These are phyloP conservation scores for Starmerella powellii DNA, from an alignment of 805 yeast species.

Conservation along the genomic window DNA sequence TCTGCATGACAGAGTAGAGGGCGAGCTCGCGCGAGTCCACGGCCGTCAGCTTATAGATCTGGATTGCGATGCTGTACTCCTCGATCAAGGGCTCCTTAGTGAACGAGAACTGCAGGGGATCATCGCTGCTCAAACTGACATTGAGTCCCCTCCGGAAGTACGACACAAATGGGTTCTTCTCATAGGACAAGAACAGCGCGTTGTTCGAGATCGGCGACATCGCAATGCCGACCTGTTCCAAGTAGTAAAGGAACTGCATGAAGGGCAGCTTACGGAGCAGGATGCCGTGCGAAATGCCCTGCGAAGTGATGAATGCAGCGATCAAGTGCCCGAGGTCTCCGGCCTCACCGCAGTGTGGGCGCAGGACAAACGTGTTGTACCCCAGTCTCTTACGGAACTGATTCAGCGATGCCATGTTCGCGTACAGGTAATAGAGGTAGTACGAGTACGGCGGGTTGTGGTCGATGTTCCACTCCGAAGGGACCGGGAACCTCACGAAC, in stretches of 20 bases:
- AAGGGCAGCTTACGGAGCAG: conserved; percentile 85
- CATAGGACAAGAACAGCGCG: conserved; percentile 89
- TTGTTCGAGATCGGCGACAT: conserved; percentile 97
- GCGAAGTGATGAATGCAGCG: conserved; percentile 76
- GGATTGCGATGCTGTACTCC: conserved; percentile 97
- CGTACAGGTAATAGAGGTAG: conserved; percentile 76
- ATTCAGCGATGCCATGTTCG: conserved; percentile 77
- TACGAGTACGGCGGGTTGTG: conserved; percentile 97
- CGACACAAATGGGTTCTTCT: conserved; percentile 86
- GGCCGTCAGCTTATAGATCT: conserved; percentile 82
- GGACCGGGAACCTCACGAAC: conserved; percentile 74
- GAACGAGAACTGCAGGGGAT: conserved; percentile 92
- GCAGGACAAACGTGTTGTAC: conserved; percentile 77
- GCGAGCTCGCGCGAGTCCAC: conserved; percentile 98
- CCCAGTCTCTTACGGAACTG: conserved; percentile 66
- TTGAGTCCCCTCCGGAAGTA: conserved; percentile 90
- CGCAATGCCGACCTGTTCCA: conserved; percentile 93
- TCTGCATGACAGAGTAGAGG: conserved; percentile 77
- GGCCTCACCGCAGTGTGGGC: conserved; percentile 99
- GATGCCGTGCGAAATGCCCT: conserved; percentile 93
- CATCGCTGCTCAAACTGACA: conserved; percentile 91
- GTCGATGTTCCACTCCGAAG: conserved; percentile 63
- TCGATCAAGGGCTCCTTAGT: conserved; percentile 96
- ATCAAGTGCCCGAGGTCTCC: conserved; percentile 97
- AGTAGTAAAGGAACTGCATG: conserved; percentile 81